These are phyloP conservation scores for Sporothrix luriei DNA, from an alignment of 2,329 filamentous ascomycete genomes.

Conservation along the genomic window DNA sequence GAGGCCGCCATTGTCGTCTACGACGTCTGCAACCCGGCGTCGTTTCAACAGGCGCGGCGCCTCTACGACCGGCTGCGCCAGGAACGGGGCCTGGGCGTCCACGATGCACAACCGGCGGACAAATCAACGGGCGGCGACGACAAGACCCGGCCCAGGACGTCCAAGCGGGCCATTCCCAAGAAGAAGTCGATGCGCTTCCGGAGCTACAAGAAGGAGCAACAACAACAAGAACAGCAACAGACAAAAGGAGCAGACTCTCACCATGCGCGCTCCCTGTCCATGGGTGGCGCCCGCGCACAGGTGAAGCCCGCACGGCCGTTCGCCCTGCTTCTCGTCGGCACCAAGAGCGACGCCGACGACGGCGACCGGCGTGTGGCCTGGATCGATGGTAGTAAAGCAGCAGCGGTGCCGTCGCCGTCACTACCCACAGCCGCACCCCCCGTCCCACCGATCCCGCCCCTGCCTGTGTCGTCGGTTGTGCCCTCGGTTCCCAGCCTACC, in stretches of 20 bases:
- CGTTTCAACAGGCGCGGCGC: slow-evolving; percentile 39
- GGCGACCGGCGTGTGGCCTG: slow-evolving; percentile 41
- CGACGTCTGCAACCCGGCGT: slow-evolving; percentile 40
- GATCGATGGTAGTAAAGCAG: slow-evolving; percentile 40
- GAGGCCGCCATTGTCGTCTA: slow-evolving; percentile 47
- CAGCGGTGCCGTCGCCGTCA: neutral
- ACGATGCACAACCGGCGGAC: neutral
- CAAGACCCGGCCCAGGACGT: neutral
- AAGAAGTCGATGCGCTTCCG: slow-evolving; percentile 19
- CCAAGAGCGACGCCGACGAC: slow-evolving; percentile 43
- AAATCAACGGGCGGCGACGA: neutral
- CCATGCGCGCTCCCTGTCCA: neutral
- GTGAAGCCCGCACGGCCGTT: slow-evolving; percentile 37
- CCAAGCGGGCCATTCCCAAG: slow-evolving; percentile 1
- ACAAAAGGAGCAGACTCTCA: neutral
- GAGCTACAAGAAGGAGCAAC: slow-evolving; percentile 9
- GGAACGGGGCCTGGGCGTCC: neutral
- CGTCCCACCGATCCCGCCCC: neutral
- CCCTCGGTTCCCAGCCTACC: too few relatives aligned
- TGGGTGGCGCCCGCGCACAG: neutral
- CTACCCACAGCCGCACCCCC: slow-evolving; percentile 35
- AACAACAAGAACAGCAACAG: slow-evolving; percentile 1
- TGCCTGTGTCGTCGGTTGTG: neutral
- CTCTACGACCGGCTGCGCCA: slow-evolving; percentile 39
- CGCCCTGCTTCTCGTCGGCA: slow-evolving; percentile 44